phyloP scores from a whole-genome alignment of 2,329 filamentous ascomycete genomes.

The Xylariaceae sp. region DNA sequence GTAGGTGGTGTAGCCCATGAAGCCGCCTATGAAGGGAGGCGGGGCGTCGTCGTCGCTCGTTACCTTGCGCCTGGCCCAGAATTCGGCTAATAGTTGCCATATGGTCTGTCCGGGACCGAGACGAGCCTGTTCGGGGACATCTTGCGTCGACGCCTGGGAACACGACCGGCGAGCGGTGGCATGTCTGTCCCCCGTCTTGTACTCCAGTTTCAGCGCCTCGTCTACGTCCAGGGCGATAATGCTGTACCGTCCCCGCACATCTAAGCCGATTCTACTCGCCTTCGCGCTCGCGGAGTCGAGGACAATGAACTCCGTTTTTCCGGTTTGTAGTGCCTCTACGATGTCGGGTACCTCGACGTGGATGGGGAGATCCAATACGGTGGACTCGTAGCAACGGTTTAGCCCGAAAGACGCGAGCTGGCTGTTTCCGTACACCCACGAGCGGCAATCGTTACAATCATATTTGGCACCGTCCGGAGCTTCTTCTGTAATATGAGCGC shows the following conservation, averaged over 20 bases:
- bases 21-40: conserved; percentile 75
- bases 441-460: not conserved
- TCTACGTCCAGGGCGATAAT: conserved; percentile 71
- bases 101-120: conserved; percentile 40
- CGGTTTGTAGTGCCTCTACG: conserved; percentile 52
- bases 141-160: conserved; percentile 11
- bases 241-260: conserved; percentile 66
- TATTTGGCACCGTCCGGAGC: not conserved
- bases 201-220: conserved; percentile 59
- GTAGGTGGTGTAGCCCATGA: conserved; percentile 84
- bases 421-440: conserved; percentile 27
- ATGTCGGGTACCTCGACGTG: conserved; percentile 56
- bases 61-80: conserved; percentile 40
- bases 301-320: conserved; percentile 53
- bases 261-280: conserved; percentile 43
- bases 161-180: conserved; percentile 36
- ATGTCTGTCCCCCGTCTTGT: conserved; percentile 53
- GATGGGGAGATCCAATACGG: conserved; percentile 47
- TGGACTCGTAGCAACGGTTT: conserved; percentile 43
- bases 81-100: conserved; percentile 56
- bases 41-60: conserved; percentile 23
- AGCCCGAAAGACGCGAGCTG: conserved; percentile 37
- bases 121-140: conserved; percentile 32
- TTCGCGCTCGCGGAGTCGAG: conserved; percentile 63
- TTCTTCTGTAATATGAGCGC: not conserved